phyloP scores from a whole-genome alignment of 176 grass and related monocot genomes.

The Cocos nucifera region DNA sequence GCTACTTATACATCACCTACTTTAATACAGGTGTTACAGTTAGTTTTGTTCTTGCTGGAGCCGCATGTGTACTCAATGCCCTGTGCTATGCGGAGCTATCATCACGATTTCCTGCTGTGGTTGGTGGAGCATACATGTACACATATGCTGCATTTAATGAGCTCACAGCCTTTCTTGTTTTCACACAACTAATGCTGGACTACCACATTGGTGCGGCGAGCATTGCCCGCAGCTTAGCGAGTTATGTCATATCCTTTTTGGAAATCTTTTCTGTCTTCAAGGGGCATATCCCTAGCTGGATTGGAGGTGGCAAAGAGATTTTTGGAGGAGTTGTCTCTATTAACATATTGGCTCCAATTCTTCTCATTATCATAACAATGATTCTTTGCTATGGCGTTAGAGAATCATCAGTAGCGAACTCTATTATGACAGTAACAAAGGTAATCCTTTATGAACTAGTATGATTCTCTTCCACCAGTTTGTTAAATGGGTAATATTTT shows the following conservation, averaged over 20 bases:
- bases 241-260: conserved; percentile 81
- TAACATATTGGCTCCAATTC: conserved; percentile 80
- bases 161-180: conserved; percentile 87
- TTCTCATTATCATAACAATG: conserved; percentile 54
- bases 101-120: conserved; percentile 86
- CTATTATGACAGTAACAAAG: conserved; percentile 89
- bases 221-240: conserved; percentile 81
- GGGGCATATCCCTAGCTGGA: conserved; percentile 76
- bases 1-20: conserved; percentile 1
- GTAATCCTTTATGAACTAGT: conserved; percentile 13
- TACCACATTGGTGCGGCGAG: conserved; percentile 87
- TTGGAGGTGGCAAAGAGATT: conserved; percentile 70
- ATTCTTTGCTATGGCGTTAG: conserved; percentile 84
- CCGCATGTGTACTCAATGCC: conserved; percentile 72
- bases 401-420: conserved; percentile 73
- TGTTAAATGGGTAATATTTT: no score
- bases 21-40: conserved; percentile 66
- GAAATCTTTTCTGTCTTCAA: conserved; percentile 72
- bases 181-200: conserved; percentile 89
- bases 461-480: no score
- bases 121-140: conserved; percentile 92
- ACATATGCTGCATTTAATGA: conserved; percentile 87
- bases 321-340: conserved; percentile 74
- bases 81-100: conserved; percentile 89
- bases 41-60: conserved; percentile 86